Base-by-base conservation (phyloP, 2,329 filamentous ascomycete genomes). In the Xylaria sp. region DNA sequence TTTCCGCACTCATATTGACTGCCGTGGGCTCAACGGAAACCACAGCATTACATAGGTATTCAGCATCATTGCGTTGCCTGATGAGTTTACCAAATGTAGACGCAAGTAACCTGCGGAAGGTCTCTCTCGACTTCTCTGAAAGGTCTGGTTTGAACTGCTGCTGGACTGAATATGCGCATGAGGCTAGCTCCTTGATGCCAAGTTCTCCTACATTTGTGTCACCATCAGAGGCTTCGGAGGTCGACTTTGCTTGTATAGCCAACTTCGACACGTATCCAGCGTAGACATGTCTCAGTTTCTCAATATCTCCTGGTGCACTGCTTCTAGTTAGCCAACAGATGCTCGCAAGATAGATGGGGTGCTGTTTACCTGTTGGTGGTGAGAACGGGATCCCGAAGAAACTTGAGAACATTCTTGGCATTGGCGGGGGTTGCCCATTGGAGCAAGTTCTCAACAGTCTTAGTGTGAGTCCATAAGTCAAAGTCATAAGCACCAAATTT, bases 391-490 rank as follows among this genome's bases (percentile, higher is more conserved):
- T 77, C 66, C 51, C 74, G 71, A 29, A 85, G 70, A 22, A 80
- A 70, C 22, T 75, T 71, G 34, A 86, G 70, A n/a, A 81, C 71
- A 16, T 72, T 70, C 51, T 83, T 78, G 19, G 86, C 77, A 29
- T 87, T 83, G 18, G 80, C 71, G 3, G 77, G 72, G 20, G 82
- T 81, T 7, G 84, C 81, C 40, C 81, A 79, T 48, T 85, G 79
- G 4, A 95, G 73, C 2, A 94, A 77, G 58, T 83, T 87, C 63
- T 95, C 91, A 1, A 96, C 76, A 0, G 91, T 93, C 73, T 93
- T 96, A 1, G 88, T 89, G 69, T 89, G 94, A 1, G 92, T 96
- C 52, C 89, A 79, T 59, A 90, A 87, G 67, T 97, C 94, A 66
- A 97, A 94, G 67, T 89, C 90, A 62, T 91, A 85, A 1, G 82